A percentile compares a stretch with the other conserved stretches of the same genome.
Evolutionary conservation across 352 stramenopile species (phyloP).

Genomic region (Halophytophthora polymorphica): DNA sequence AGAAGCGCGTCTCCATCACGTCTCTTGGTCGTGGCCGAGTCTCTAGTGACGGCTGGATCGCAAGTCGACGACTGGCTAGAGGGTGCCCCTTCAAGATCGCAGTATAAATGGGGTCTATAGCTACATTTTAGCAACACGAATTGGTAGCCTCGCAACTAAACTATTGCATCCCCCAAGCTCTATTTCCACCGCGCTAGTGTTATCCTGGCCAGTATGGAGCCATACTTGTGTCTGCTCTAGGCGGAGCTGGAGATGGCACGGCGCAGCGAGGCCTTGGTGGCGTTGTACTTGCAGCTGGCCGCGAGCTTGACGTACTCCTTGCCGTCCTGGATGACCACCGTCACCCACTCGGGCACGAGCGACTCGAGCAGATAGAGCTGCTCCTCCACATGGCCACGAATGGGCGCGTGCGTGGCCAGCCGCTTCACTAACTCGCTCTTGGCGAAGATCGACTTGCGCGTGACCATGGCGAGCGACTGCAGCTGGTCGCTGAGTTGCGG

Average conservation of each 20-base stretch:
- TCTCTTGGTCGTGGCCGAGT: not conserved
- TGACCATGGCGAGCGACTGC: constrained; percentile 65
- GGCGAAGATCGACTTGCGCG: constrained; percentile 56
- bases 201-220: not conserved
- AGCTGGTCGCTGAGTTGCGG: constrained; percentile 75
- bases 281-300: constrained; percentile 62
- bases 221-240: constrained; percentile 2
- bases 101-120: too few species aligned
- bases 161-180: too few species aligned
- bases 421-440: constrained; percentile 43
- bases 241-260: constrained; percentile 34
- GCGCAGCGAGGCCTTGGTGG: constrained; percentile 55
- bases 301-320: constrained; percentile 68
- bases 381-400: constrained; percentile 58
- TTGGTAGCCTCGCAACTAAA: too few species aligned
- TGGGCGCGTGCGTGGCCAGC: constrained; percentile 41
- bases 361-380: constrained; percentile 68
- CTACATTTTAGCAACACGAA: too few species aligned
- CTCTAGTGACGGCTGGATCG: not conserved
- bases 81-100: too few species aligned
- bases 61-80: too few species aligned
- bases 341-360: constrained; percentile 75
- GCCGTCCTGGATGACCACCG: constrained; percentile 53
- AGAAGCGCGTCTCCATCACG: constrained; percentile 28
- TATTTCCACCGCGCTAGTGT: not conserved